A percentile compares a stretch with the other conserved stretches of the same genome.
Conservation (phyloP, 768 basidiomycete species). For the Mycena galopus region DNA sequence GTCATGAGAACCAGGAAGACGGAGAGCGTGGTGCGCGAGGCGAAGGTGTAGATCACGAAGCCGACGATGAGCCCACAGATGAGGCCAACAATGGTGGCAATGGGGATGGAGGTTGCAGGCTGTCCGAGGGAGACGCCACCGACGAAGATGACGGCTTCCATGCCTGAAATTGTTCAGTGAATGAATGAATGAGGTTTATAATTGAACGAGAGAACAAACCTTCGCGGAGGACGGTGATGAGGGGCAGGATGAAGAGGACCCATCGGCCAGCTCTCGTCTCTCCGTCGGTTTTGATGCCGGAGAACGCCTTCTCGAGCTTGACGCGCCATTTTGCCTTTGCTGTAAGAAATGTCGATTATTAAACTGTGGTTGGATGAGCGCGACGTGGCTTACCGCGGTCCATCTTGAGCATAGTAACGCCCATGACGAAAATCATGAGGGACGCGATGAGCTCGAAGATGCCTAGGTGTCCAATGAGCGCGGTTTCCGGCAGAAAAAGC, state of each 20-base stretch:
- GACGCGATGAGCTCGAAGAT: conserved; percentile 79
- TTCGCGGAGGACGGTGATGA: conserved; percentile 94
- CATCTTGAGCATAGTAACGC: conserved; percentile 94
- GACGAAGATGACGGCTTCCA: conserved; percentile 95
- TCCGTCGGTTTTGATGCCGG: conserved; percentile 54
- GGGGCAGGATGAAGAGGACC: conserved; percentile 89
- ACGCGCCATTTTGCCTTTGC: conserved; percentile 95
- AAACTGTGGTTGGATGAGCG: neutral
- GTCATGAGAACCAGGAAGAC: conserved; percentile 95
- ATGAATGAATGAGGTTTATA: neutral
- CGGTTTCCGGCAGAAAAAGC: neutral
- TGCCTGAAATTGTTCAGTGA: conserved; percentile 52
- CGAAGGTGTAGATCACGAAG: conserved; percentile 83
- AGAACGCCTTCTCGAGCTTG: conserved; percentile 86
- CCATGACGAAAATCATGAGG: conserved; percentile 93
- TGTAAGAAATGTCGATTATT: conserved; percentile 29
- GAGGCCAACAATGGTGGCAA: conserved; percentile 90
- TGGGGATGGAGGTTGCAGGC: conserved; percentile 86
- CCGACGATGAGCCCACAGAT: conserved; percentile 82
- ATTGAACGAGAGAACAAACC: conserved; percentile 54
- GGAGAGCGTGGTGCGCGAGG: conserved; percentile 79
- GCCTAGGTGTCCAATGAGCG: conserved; percentile 52
- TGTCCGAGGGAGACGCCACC: conserved; percentile 92
- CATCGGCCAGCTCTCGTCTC: conserved; percentile 76
- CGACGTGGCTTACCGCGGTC: conserved; percentile 66